These are phyloP conservation scores for Pichia norvegensis DNA, from an alignment of 1,139 yeast genomes.

Conservation along the genomic window DNA sequence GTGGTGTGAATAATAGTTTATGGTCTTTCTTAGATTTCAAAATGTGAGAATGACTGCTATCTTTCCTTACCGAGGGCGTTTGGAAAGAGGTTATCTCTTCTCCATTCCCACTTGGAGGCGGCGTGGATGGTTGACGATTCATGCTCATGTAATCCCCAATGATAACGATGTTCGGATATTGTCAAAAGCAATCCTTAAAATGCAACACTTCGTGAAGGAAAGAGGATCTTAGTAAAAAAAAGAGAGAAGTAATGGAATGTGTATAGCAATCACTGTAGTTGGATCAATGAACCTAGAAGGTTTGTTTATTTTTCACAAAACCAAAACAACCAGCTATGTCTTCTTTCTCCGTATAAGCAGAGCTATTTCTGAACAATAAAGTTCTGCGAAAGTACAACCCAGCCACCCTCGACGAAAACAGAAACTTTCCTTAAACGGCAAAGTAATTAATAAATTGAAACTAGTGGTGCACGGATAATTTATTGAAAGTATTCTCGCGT, in stretches of 20 bases:
- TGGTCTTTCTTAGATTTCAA: not conserved
- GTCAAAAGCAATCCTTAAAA: not conserved
- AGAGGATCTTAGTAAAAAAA: not conserved
- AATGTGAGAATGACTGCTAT: not conserved
- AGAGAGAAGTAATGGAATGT: too few species aligned
- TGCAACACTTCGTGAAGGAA: not conserved
- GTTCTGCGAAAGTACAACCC: not conserved
- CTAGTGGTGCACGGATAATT: not conserved
- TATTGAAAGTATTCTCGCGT: not conserved
- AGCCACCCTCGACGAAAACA: not conserved
- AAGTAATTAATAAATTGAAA: not conserved
- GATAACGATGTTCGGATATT: not conserved
- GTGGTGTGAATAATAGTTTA: slow-evolving; percentile 19
- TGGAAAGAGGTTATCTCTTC: slow-evolving; percentile 3
- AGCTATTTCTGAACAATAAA: not conserved
- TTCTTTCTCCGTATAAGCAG: not conserved
- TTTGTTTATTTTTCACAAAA: not conserved
- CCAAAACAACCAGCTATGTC: not conserved
- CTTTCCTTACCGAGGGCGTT: slow-evolving; percentile 10
- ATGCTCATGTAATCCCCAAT: not conserved
- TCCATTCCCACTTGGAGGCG: slow-evolving; percentile 17
- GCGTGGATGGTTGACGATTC: slow-evolving; percentile 24
- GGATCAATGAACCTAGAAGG: not conserved
- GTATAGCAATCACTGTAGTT: not conserved
- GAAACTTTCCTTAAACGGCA: not conserved